Evolutionary conservation across 2,329 filamentous ascomycete species (phyloP).

Genomic region (Alternaria triticimaculans): DNA sequence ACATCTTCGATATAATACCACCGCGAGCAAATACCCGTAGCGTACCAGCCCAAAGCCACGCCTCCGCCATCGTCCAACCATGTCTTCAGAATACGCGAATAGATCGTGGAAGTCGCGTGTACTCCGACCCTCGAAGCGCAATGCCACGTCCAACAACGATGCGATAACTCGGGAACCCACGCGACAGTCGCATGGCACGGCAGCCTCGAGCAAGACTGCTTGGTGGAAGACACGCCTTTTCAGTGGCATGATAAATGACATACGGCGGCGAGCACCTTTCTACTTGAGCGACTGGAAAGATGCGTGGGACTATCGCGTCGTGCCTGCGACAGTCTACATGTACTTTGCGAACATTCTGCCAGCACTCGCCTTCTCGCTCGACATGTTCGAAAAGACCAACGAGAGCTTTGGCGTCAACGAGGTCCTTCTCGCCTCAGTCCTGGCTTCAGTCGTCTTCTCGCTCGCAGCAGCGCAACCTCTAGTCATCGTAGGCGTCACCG

Average conservation of each 20-base stretch:
- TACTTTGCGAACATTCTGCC: slow-evolving; percentile 94
- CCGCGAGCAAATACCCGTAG: slow-evolving; percentile 26
- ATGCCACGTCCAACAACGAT: not conserved
- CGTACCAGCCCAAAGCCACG: slow-evolving; percentile 24
- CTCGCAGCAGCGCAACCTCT: slow-evolving; percentile 82
- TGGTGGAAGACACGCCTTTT: slow-evolving; percentile 83
- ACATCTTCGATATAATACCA: slow-evolving; percentile 21
- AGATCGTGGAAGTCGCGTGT: slow-evolving; percentile 30
- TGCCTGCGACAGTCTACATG: slow-evolving; percentile 89
- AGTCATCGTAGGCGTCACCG: slow-evolving; percentile 89
- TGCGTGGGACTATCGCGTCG: slow-evolving; percentile 88
- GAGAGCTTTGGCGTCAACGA: slow-evolving; percentile 91
- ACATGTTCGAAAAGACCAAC: slow-evolving; percentile 90
- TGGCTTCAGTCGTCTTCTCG: slow-evolving; percentile 82
- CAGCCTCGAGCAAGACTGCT: slow-evolving; percentile 23
- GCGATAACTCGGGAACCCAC: slow-evolving; percentile 24
- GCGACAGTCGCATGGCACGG: slow-evolving; percentile 19
- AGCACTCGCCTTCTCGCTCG: slow-evolving; percentile 84
- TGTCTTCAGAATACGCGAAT: slow-evolving; percentile 18
- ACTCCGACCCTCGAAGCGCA: slow-evolving; percentile 1
- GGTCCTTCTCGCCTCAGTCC: slow-evolving; percentile 82
- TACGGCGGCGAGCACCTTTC: slow-evolving; percentile 75
- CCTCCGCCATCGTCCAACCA: slow-evolving; percentile 23
- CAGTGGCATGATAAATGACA: slow-evolving; percentile 79
- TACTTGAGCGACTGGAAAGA: slow-evolving; percentile 85